Evolutionary conservation across 805 yeast genomes (phyloP).

Genomic region (Sugiyamaella qingdaonensis): DNA sequence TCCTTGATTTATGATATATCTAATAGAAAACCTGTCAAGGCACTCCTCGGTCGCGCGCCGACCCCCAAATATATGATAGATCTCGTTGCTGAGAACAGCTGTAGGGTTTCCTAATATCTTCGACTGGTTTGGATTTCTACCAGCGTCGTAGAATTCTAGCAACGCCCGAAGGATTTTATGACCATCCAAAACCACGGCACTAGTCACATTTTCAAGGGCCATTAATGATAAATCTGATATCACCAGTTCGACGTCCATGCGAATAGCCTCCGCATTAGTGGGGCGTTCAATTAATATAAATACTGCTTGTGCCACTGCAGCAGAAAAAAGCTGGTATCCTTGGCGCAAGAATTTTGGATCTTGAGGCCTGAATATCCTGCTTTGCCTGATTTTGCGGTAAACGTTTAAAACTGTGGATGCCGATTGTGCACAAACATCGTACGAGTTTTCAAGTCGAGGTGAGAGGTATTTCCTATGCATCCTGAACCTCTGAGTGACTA

Average conservation of each 20-base stretch:
- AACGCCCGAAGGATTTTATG: neutral
- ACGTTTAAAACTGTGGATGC: slow-evolving; percentile 4
- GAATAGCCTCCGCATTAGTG: slow-evolving; percentile 4
- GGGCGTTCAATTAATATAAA: slow-evolving; percentile 10
- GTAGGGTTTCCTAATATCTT: neutral
- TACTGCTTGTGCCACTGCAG: slow-evolving; percentile 11
- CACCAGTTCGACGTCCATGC: slow-evolving; percentile 3
- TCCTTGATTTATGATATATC: neutral
- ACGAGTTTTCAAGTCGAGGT: slow-evolving; percentile 6
- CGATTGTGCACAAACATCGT: slow-evolving; percentile 8
- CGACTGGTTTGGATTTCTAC: neutral
- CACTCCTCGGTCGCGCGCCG: neutral
- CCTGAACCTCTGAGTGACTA: slow-evolving; percentile 11
- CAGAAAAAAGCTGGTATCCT: slow-evolving; percentile 9
- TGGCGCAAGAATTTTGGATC: neutral
- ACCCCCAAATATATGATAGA: neutral
- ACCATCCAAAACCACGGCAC: neutral
- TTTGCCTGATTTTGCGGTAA: neutral
- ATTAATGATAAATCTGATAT: slow-evolving; percentile 1
- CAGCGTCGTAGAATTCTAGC: neutral
- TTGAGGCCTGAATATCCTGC: neutral
- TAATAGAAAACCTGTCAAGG: neutral
- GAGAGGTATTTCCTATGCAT: slow-evolving; percentile 10
- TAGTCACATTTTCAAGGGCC: neutral
- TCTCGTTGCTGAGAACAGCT: neutral